Evolutionary conservation across 2,329 filamentous ascomycete genomes (phyloP), one percentile per base, ranked within the genome.

Genomic region (Epichloe festucae): DNA sequence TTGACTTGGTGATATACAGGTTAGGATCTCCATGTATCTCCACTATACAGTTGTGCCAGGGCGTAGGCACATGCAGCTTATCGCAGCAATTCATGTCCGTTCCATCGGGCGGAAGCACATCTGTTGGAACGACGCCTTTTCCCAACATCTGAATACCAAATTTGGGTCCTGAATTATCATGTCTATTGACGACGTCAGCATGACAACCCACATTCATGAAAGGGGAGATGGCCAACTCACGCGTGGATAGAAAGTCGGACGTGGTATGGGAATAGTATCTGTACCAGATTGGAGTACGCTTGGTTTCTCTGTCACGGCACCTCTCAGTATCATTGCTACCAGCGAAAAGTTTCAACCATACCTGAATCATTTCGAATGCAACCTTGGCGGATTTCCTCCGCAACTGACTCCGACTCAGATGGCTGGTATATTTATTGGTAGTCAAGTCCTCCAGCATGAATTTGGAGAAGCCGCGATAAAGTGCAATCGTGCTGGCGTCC

Each of bases 381-480:
- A 65, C 59, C 34, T 58, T 61, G 4, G 59, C 45, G 11, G 63
- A 60, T 12, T 61, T 58, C 50, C 63, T 66, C 53, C 62, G 62
- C 43, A 59, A 56, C 50, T 62, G 58, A 15, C 58, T 65, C 14
- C 59, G 61, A 36, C 56, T 62, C 52, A 62, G 55, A 4, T 47
- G 45, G n/a, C 52, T 53, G 5, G 62, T 62, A 10, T 56, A 58
- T 0, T 56, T 57, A 42, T 62, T 62, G 2, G 55, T 56, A 34
- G 60, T 57, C 5, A 65, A 55, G 50, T 67, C 65, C 51, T 67
- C 60, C 27, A 67, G 58, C 63, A 67, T 83, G 43, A 86, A 69
- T 39, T 80, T 77, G 23, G 81, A 82, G 61, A 82, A 84, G 44
- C 77, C 72, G 51, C 74, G 72, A 61, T 85, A 83, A 52, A 74